Evolutionary conservation across 441 rosid species (phyloP), one percentile per base, ranked within the genome.

Genomic region (Gossypium davidsonii): DNA sequence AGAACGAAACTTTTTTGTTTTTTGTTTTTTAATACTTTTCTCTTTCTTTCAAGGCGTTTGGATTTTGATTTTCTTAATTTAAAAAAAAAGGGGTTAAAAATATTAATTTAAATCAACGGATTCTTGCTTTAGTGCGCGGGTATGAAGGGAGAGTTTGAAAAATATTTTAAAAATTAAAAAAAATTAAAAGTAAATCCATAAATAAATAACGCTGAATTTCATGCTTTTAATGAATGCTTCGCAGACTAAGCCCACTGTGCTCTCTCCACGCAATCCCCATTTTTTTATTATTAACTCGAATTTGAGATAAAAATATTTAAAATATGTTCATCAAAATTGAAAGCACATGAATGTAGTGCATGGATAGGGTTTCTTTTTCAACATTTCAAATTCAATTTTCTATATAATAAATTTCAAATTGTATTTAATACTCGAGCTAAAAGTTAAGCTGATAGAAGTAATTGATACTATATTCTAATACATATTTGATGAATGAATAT

Each of bases 91-190:
- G 34, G 34, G 34, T 28, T 28, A 31, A 31, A 56, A 44, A 55
- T 31, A 78, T 53, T 77, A 70, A 77, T 84, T 78, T 70, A 75
- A 78, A 80, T 70, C 87, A 89, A 88, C 84, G 91, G 85, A 84
- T 82, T 82, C 85, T 81, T 83, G 89, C 73, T 71, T 71, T 49
- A 78, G 90, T 81, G 94, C 90, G 93, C 96, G 97, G 94, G 89
- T 72, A 76, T 81, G 89, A 82, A 73, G 79, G 80, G 74, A 17
- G 55, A 75, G 88, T 89, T 91, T 89, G 90, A 88, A 89, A 85
- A 74, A 49, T 2, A n/a, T 12, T 23, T n/a, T 3, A n/a, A 23
- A 3, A 21, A 3, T 7, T 26, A 49, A 44, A 20, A 0, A 18
- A 20, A 42, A 0, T 0, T 3, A 28, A 28, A 28, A 26, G 31